These are phyloP conservation scores for Microbotryum silenes-acaulis DNA, from an alignment of 1,284 basidiomycete species.

Conservation along the genomic window DNA sequence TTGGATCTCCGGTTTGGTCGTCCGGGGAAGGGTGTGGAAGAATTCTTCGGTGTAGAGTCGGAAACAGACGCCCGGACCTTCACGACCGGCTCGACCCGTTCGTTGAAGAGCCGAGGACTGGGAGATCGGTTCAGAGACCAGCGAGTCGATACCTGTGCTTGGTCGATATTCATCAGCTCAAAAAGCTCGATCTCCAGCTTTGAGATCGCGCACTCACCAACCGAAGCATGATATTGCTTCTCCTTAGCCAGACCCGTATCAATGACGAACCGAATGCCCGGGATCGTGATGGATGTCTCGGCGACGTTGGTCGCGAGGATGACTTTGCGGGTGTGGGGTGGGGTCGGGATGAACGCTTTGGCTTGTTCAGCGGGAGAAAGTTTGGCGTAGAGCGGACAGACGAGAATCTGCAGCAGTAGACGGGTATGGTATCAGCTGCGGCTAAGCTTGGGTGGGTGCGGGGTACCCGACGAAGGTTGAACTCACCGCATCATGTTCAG, in stretches of 20 bases:
- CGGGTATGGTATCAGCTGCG: no score
- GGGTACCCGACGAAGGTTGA: background rate
- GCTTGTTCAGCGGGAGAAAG: slow-evolving; percentile 69
- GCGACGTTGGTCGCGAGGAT: slow-evolving; percentile 93
- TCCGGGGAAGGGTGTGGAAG: slow-evolving; percentile 57
- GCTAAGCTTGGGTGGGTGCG: no score
- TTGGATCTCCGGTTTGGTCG: slow-evolving; percentile 77
- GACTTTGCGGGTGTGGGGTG: slow-evolving; percentile 69
- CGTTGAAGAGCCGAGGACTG: slow-evolving; percentile 83
- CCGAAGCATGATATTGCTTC: slow-evolving; percentile 57
- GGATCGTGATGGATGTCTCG: slow-evolving; percentile 97
- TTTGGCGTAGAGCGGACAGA: slow-evolving; percentile 76
- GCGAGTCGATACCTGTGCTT: slow-evolving; percentile 69
- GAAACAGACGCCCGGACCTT: slow-evolving; percentile 75
- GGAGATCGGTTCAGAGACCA: slow-evolving; percentile 75
- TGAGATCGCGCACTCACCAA: slow-evolving; percentile 9
- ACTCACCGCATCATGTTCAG: slow-evolving; percentile 26
- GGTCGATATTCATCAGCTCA: background rate
- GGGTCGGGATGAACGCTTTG: slow-evolving; percentile 61
- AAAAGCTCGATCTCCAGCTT: rapidly evolving
- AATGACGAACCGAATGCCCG: slow-evolving; percentile 89
- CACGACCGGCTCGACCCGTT: slow-evolving; percentile 83
- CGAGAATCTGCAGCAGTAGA: slow-evolving; percentile 51
- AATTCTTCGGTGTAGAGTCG: slow-evolving; percentile 76
- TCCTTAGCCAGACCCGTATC: slow-evolving; percentile 95